These are phyloP conservation scores for Blastocystis hominis DNA, from an alignment of 352 stramenopile genomes.

Conservation along the genomic window DNA sequence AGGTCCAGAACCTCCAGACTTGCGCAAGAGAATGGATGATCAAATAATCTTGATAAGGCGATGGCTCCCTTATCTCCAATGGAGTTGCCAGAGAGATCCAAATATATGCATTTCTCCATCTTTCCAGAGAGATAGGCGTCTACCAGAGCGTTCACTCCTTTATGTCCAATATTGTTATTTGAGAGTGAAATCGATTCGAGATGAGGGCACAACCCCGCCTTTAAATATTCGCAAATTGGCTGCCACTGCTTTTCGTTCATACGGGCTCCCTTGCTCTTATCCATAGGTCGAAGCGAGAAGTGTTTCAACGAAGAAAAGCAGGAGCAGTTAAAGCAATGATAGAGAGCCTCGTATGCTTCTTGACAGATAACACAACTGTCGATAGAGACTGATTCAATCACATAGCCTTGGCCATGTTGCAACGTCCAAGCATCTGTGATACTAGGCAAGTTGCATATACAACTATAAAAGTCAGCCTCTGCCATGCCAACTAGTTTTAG, in stretches of 20 bases:
- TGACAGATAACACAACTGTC: slow-evolving; percentile 47
- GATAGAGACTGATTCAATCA: neutral
- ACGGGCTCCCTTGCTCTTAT: slow-evolving; percentile 3
- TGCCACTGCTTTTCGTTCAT: slow-evolving; percentile 29
- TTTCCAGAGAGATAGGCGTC: neutral
- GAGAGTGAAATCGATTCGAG: slow-evolving; percentile 34
- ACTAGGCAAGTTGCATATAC: slow-evolving; percentile 18
- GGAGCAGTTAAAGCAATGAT: slow-evolving; percentile 18
- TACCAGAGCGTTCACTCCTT: slow-evolving; percentile 19
- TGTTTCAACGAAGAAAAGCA: slow-evolving; percentile 4
- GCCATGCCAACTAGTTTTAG: slow-evolving; percentile 2
- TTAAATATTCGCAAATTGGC: neutral
- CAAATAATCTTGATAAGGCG: neutral
- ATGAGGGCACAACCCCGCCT: neutral
- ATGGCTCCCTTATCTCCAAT: slow-evolving; percentile 39
- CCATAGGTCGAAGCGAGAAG: neutral
- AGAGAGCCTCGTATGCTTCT: slow-evolving; percentile 31
- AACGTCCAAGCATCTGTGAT: slow-evolving; percentile 21
- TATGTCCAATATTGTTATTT: neutral
- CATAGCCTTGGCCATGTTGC: neutral
- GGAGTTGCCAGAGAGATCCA: slow-evolving; percentile 18
- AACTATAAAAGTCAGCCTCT: slow-evolving; percentile 49
- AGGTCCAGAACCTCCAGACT: neutral
- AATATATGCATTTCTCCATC: neutral
- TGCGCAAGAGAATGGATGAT: neutral